phyloP scores from a whole-genome alignment of 257 asterid genomes.

The Lavandula angustifolia region DNA sequence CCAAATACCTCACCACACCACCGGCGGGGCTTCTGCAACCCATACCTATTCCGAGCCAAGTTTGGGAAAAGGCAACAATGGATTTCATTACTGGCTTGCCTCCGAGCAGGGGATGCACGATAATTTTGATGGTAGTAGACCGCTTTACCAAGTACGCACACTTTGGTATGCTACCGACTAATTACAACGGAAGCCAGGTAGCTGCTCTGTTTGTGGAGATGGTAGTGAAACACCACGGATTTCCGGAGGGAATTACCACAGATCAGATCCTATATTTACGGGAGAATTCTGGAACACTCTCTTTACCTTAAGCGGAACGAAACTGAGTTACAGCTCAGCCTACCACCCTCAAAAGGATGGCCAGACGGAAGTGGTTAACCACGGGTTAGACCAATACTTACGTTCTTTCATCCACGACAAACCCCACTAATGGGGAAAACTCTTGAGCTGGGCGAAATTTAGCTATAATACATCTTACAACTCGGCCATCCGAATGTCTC shows the following conservation, averaged over 20 bases:
- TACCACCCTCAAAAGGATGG: neutral
- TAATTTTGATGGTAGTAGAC: neutral
- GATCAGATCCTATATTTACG: neutral
- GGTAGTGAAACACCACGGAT: neutral
- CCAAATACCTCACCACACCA: neutral
- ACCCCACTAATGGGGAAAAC: neutral
- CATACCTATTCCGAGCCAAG: neutral
- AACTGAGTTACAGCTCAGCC: neutral
- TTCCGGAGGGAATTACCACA: neutral
- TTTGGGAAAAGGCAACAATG: neutral
- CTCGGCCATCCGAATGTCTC: neutral
- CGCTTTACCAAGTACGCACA: neutral
- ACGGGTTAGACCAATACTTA: neutral
- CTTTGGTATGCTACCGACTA: neutral
- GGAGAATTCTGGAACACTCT: neutral
- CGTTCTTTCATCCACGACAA: neutral
- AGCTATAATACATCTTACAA: neutral
- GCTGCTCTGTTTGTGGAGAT: neutral
- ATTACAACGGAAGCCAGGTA: neutral
- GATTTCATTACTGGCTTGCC: neutral
- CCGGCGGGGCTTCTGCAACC: neutral
- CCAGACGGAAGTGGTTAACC: neutral
- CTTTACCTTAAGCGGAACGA: neutral
- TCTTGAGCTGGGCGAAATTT: neutral
- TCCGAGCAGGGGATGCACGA: neutral